Base-by-base conservation (phyloP, 805 yeast genomes). In the Metschnikowia anglica region DNA sequence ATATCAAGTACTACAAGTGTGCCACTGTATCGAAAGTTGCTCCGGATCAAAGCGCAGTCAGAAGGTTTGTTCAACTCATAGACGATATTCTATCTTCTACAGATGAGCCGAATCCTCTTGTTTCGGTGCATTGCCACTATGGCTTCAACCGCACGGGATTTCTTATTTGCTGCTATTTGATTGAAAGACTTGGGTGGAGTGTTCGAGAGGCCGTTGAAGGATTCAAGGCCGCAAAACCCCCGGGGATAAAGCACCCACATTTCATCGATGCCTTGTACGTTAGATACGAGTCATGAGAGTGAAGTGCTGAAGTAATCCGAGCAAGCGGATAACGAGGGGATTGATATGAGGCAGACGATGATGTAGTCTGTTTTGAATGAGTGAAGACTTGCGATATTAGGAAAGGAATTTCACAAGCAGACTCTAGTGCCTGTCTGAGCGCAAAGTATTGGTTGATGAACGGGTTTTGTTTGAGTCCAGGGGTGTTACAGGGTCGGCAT, bases 61-160 rank as follows among this genome's bases (percentile, higher is more conserved):
- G 79, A 26, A 64, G 72, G 37, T 85, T 83, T 49, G 70, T 80
- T 28, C 70, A 65, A 29, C 65, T 81, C 34, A 72, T 81, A 4
- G 80, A 79, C 48, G 66, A 69, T 34, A 70, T 79, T 15, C 54
- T 76, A 20, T 17, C 49, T 2, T 47, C 49, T 6, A 31, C 54
- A 5, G 45, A 46, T 4, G 51, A 43, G 13, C 51, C 51, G 16
- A 42, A 52, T 13, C 77, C 77, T 4, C 61, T 70, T 19, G 64
- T 83, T 5, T 88, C 76, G 0, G 84, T 85, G 6, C 93, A 85
- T 60, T 85, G 93, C 57, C 93, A 85, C 59, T 85, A 85, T 56
- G 93, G 91, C 5, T 86, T 84, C 62, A 85, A 85, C 59, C 66
- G 91, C 43, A 85, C 91, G 0, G 91, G 93, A 2, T 85, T 79